Conservation (phyloP, 345 rosid genomes). For the Gossypium longicalyx region DNA sequence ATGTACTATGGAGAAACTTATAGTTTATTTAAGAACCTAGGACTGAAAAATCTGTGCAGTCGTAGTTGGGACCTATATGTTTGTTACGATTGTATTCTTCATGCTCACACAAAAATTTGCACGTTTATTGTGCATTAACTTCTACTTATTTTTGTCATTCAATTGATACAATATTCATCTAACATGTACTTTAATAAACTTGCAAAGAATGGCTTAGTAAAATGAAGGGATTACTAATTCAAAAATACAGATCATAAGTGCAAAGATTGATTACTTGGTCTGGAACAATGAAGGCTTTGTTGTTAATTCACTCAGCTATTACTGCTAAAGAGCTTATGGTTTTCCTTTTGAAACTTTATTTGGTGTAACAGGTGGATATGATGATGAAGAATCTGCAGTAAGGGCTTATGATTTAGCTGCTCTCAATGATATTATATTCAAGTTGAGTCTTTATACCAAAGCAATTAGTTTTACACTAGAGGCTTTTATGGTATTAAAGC, state of each 20-base stretch:
- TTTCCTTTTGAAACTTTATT: background rate
- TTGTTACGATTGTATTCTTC: background rate
- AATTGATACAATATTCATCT: background rate
- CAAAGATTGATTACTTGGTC: background rate
- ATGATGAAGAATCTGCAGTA: background rate
- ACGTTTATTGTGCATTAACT: background rate
- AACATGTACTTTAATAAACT: background rate
- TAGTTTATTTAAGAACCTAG: too few relatives aligned
- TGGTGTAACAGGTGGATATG: background rate
- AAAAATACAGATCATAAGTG: background rate
- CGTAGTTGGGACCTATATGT: background rate
- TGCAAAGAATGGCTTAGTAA: background rate
- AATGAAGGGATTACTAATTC: background rate
- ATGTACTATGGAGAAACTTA: too few relatives aligned
- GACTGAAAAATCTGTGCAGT: too few relatives aligned
- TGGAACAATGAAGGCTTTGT: background rate
- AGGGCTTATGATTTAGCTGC: background rate
- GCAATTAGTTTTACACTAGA: too few relatives aligned
- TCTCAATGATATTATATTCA: background rate
- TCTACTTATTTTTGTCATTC: slow-evolving; percentile 13
- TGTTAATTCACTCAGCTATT: background rate
- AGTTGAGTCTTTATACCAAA: too few relatives aligned
- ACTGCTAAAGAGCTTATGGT: background rate
- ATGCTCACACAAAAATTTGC: background rate
- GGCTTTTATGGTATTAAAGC: too few relatives aligned